These are phyloP conservation scores for Alternaria infectoria DNA, from an alignment of 2,329 filamentous ascomycete genomes.

Conservation along the genomic window DNA sequence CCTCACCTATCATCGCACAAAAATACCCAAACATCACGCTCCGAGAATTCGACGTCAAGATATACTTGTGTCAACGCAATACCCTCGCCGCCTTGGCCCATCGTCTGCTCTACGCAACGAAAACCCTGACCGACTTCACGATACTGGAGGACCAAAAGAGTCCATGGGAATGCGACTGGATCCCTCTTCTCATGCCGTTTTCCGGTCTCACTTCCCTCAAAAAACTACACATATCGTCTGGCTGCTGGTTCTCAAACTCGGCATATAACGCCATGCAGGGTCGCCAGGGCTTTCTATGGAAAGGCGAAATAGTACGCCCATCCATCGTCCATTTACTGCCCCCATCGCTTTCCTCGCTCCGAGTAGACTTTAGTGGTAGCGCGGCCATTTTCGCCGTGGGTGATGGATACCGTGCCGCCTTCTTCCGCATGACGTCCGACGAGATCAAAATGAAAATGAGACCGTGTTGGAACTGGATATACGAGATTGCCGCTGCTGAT, in stretches of 20 bases:
- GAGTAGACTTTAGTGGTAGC: not conserved
- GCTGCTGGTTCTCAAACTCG: not conserved
- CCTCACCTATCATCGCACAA: not conserved
- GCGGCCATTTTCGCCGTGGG: not conserved
- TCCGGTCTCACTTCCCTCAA: not conserved
- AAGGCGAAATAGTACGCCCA: not conserved
- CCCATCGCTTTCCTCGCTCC: not conserved
- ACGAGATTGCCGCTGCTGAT: not conserved
- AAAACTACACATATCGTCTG: not conserved
- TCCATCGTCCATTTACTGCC: not conserved
- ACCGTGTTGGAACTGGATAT: not conserved
- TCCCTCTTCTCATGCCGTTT: not conserved
- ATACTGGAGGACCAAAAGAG: not conserved
- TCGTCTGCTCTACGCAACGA: not conserved
- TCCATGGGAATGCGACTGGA: not conserved
- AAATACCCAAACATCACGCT: not conserved
- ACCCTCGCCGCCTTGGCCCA: not conserved
- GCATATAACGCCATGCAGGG: not conserved
- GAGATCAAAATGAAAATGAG: not conserved
- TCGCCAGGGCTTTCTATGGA: not conserved
- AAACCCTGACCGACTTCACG: not conserved
- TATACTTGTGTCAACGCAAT: not conserved
- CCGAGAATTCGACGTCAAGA: not conserved
- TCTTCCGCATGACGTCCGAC: not conserved
- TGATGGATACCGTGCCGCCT: not conserved